Evolutionary conservation across 2,329 filamentous ascomycete genomes (phyloP).

Genomic region (Phialophora verrucosa): DNA sequence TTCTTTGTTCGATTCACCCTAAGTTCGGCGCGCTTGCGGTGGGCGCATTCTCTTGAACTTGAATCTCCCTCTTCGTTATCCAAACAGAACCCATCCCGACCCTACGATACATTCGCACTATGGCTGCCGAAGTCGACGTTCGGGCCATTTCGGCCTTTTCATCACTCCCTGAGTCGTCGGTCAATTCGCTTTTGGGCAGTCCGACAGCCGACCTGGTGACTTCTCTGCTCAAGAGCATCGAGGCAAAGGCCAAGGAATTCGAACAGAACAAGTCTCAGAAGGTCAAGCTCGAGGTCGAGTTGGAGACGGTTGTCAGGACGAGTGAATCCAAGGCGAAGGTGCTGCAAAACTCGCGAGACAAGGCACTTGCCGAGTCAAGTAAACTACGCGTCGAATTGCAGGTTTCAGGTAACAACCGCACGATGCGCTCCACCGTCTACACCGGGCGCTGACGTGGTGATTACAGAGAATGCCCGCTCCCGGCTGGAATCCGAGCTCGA

Average conservation of each 20-base stretch:
- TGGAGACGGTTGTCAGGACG: slow-evolving; percentile 85
- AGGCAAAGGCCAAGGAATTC: slow-evolving; percentile 78
- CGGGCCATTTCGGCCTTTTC: slow-evolving; percentile 66
- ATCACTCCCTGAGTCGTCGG: slow-evolving; percentile 60
- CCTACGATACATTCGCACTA: slow-evolving; percentile 41
- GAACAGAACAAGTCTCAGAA: slow-evolving; percentile 86
- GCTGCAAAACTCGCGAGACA: slow-evolving; percentile 80
- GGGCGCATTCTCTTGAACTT: slow-evolving; percentile 17
- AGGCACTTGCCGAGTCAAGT: slow-evolving; percentile 81
- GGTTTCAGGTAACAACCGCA: slow-evolving; percentile 69
- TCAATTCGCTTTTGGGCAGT: slow-evolving; percentile 61
- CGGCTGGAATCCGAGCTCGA: slow-evolving; percentile 82
- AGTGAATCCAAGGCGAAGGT: slow-evolving; percentile 82
- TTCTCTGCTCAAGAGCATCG: slow-evolving; percentile 74
- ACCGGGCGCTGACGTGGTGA: slow-evolving; percentile 29
- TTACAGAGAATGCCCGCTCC: slow-evolving; percentile 74
- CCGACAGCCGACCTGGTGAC: slow-evolving; percentile 79
- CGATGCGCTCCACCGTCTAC: background rate
- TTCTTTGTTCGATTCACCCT: slow-evolving; percentile 19
- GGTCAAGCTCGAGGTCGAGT: slow-evolving; percentile 85
- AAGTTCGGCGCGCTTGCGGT: slow-evolving; percentile 21
- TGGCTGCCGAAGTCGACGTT: slow-evolving; percentile 65
- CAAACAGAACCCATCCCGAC: background rate
- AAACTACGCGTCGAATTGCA: slow-evolving; percentile 80
- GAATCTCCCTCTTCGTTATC: background rate